phyloP scores from a whole-genome alignment of 257 asterid species.

The Penstemon newberryi region DNA sequence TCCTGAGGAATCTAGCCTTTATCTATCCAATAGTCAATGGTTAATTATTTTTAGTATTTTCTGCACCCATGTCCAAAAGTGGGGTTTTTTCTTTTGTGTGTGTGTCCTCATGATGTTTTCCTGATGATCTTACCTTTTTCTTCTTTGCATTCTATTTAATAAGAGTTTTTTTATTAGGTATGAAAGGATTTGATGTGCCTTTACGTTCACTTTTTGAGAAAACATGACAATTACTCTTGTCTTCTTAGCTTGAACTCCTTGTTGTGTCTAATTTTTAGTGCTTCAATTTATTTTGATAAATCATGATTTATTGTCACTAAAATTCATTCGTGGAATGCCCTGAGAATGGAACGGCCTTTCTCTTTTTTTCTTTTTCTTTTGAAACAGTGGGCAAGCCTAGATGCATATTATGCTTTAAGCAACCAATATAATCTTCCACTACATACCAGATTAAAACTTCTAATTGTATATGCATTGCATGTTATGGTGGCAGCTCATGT shows the following conservation, averaged over 20 bases:
- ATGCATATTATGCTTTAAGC: neutral
- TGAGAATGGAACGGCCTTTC: neutral
- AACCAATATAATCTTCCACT: neutral
- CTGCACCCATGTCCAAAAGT: neutral
- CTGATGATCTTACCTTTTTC: neutral
- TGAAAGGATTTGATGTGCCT: neutral
- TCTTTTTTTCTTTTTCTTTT: neutral
- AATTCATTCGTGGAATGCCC: neutral
- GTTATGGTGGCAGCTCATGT: neutral
- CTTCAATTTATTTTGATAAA: neutral
- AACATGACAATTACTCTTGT: neutral
- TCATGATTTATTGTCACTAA: neutral
- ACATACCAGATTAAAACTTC: neutral
- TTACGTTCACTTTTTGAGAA: neutral
- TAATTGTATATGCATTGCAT: conserved; percentile 2
- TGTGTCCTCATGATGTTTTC: neutral
- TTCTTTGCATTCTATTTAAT: neutral
- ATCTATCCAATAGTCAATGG: conserved; percentile 8
- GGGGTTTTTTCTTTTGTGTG: neutral
- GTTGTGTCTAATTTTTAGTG: neutral
- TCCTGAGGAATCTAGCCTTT: conserved; percentile 14
- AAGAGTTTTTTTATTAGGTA: neutral
- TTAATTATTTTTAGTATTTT: neutral
- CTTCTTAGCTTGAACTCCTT: conserved; percentile 15
- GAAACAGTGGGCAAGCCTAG: conserved; percentile 9